A percentile compares a stretch with the other conserved stretches of the same genome.
These are phyloP conservation scores for Fusarium sp. DNA, from an alignment of 2,329 filamentous ascomycete genomes.

Conservation along the genomic window DNA sequence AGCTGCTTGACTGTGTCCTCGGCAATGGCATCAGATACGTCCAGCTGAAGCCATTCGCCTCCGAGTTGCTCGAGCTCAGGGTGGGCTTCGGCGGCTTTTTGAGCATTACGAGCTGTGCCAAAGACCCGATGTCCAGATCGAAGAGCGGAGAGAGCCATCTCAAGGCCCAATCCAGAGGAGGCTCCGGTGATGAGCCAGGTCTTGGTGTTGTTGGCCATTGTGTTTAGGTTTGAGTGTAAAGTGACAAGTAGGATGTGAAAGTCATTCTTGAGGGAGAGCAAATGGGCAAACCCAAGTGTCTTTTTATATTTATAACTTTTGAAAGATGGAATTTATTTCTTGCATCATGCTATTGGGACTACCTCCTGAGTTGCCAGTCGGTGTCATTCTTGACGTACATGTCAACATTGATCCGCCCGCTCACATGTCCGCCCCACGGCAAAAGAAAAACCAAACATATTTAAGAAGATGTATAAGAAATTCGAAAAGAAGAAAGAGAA, in stretches of 20 bases:
- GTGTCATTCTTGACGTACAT: background rate
- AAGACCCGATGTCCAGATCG: constrained; percentile 16
- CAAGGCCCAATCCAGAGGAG: constrained; percentile 12
- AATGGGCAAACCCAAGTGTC: background rate
- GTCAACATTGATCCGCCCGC: background rate
- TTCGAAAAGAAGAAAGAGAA: too few species aligned
- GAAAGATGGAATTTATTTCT: too few species aligned
- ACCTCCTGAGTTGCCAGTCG: too few species aligned
- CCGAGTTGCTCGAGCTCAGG: constrained; percentile 1
- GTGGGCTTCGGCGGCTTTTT: background rate
- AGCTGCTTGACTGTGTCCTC: background rate
- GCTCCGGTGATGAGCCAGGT: constrained; percentile 14
- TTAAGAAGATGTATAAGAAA: too few species aligned
- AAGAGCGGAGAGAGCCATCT: constrained; percentile 18
- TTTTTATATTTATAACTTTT: background rate
- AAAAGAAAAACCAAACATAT: too few species aligned
- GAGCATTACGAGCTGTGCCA: constrained; percentile 10
- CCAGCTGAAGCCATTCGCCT: constrained; percentile 7
- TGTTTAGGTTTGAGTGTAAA: background rate
- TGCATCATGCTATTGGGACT: background rate
- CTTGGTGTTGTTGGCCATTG: background rate
- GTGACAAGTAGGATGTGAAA: too few species aligned
- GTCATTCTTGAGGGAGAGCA: background rate
- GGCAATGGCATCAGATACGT: background rate
- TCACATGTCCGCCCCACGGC: background rate